phyloP scores from a whole-genome alignment of 2,329 filamentous ascomycete genomes.

The Trichoderma sp. region DNA sequence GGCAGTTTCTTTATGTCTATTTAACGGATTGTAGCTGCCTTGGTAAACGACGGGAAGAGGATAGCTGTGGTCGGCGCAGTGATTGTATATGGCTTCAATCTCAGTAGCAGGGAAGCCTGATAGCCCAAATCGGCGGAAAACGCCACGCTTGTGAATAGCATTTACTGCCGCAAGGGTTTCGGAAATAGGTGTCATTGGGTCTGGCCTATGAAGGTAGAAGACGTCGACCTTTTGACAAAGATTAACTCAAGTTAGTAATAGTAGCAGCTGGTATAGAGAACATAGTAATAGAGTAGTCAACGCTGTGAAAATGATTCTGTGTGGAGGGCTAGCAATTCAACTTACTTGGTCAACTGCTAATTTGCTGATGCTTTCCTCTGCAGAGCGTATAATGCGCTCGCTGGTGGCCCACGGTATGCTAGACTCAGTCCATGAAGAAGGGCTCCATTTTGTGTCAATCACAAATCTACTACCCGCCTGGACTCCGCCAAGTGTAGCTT shows the following conservation, averaged over 20 bases:
- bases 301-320: background rate
- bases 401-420: background rate
- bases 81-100: conserved; percentile 25
- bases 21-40: conserved; percentile 24
- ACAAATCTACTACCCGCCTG: conserved; percentile 29
- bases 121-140: conserved; percentile 29
- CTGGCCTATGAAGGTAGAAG: conserved; percentile 31
- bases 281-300: background rate
- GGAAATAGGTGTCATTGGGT: conserved; percentile 27
- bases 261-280: background rate
- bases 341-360: conserved; percentile 24
- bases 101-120: conserved; percentile 30
- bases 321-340: background rate
- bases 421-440: conserved; percentile 28
- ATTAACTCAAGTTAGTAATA: background rate
- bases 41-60: conserved; percentile 29
- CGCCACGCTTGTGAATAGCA: conserved; percentile 25
- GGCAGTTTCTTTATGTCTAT: conserved; percentile 28
- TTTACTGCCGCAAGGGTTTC: conserved; percentile 31
- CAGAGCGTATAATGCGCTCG: conserved; percentile 26
- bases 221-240: conserved; percentile 26
- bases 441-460: conserved; percentile 32
- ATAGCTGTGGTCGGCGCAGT: conserved; percentile 26
- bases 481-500: conserved; percentile 26
- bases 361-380: conserved; percentile 29